Conservation (phyloP, 257 asterid species). For the Phtheirospermum japonicum region DNA sequence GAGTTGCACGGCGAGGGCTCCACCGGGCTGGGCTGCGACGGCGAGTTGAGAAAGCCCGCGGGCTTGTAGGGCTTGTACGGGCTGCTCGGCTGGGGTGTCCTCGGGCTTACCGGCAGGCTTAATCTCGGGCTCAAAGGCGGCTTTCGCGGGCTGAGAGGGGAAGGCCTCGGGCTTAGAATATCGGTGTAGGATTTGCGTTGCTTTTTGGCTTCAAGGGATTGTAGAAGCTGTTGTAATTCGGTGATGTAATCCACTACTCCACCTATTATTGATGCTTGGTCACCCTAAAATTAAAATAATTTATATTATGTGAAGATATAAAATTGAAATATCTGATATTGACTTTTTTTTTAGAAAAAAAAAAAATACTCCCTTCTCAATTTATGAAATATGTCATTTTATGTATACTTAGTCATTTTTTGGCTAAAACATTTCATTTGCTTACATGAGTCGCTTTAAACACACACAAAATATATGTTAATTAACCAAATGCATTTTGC, state of each 20-base stretch:
- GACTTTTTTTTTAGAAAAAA: no score
- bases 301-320: no score
- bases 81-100: constrained; percentile 74
- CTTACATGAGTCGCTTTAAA: no score
- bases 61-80: constrained; percentile 50
- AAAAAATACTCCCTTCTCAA: no score
- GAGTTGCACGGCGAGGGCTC: constrained; percentile 55
- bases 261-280: constrained; percentile 92
- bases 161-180: constrained; percentile 54
- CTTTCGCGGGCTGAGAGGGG: constrained; percentile 53
- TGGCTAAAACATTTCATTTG: no score
- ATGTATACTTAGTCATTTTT: no score
- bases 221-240: constrained; percentile 72
- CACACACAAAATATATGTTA: no score
- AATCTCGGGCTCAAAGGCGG: constrained; percentile 72
- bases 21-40: constrained; percentile 32
- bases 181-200: constrained; percentile 61
- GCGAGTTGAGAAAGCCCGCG: constrained; percentile 19
- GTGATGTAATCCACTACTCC: constrained; percentile 87
- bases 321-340: no score
- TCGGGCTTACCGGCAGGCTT: constrained; percentile 70
- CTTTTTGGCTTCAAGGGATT: constrained; percentile 70
- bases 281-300: no score
- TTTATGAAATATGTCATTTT: no score
- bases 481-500: no score